phyloP scores from a whole-genome alignment of 1,139 yeast genomes.

The Spathaspora sp. region DNA sequence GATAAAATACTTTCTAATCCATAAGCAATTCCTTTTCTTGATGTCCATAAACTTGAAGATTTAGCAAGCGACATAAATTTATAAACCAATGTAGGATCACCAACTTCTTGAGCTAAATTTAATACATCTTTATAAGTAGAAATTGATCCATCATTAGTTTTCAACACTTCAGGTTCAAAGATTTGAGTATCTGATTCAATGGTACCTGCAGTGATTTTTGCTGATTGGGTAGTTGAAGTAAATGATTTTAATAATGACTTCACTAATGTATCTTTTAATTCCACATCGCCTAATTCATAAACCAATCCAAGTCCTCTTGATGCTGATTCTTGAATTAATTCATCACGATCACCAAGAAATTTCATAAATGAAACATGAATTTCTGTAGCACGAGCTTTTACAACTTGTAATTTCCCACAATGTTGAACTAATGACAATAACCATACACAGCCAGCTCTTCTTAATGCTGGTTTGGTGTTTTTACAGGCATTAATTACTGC shows the following conservation, averaged over 20 bases:
- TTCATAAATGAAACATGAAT: conserved; percentile 75
- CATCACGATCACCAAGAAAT: conserved; percentile 77
- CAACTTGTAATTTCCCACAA: conserved; percentile 50
- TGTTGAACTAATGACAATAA: conserved; percentile 75
- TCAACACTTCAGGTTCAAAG: conserved; percentile 78
- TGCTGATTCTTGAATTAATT: conserved; percentile 86
- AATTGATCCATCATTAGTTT: conserved; percentile 81
- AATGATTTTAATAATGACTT: conserved; percentile 76
- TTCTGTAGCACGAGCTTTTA: conserved; percentile 47
- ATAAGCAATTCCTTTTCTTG: conserved; percentile 91
- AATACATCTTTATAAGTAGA: conserved; percentile 87
- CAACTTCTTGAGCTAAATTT: conserved; percentile 87
- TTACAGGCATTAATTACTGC: conserved; percentile 53
- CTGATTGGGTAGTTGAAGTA: conserved; percentile 62
- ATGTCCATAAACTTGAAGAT: conserved; percentile 86
- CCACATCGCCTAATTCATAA: conserved; percentile 73
- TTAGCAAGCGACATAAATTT: conserved; percentile 93
- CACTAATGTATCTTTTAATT: conserved; percentile 70
- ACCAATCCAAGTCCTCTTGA: conserved; percentile 82
- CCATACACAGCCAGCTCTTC: conserved; percentile 86
- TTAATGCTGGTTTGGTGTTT: conserved; percentile 68
- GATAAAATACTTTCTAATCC: conserved; percentile 86
- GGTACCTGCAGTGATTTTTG: conserved; percentile 59
- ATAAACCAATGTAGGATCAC: conserved; percentile 91
- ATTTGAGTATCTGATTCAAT: conserved; percentile 79